Conservation (phyloP, 495 filamentous ascomycete species). For the Aspergillus kassunensis region DNA sequence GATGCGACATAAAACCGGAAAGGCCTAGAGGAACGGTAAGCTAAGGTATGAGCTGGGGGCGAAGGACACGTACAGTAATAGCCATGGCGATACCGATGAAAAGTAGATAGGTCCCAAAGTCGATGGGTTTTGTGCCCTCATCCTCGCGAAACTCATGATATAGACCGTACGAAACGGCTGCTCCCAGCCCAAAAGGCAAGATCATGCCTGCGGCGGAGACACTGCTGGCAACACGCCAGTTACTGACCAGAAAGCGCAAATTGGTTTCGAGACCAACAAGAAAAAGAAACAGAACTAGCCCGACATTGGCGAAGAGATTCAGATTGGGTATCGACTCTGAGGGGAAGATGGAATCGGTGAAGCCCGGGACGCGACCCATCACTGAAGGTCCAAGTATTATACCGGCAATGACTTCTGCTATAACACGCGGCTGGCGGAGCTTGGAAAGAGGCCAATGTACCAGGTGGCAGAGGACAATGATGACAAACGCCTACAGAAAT, state of each 20-base stretch:
- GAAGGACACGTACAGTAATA: slow-evolving; percentile 60
- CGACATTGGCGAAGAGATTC: slow-evolving; percentile 82
- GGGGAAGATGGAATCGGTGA: slow-evolving; percentile 75
- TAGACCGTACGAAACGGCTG: slow-evolving; percentile 80
- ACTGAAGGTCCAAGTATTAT: slow-evolving; percentile 87
- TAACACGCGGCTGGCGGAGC: slow-evolving; percentile 86
- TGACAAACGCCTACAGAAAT: slow-evolving; percentile 67
- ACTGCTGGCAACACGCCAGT: slow-evolving; percentile 80
- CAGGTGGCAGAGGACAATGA: slow-evolving; percentile 83
- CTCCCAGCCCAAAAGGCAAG: slow-evolving; percentile 66
- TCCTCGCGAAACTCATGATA: slow-evolving; percentile 75
- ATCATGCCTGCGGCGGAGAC: slow-evolving; percentile 85
- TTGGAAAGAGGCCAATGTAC: slow-evolving; percentile 82
- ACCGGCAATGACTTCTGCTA: slow-evolving; percentile 92
- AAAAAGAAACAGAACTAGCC: slow-evolving; percentile 88
- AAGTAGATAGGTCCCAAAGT: slow-evolving; percentile 79
- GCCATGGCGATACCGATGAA: slow-evolving; percentile 94
- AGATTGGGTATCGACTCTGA: slow-evolving; percentile 67
- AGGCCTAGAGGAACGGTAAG: slow-evolving; percentile 52
- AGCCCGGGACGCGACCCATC: slow-evolving; percentile 78
- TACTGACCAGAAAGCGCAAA: slow-evolving; percentile 73
- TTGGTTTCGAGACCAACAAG: slow-evolving; percentile 91
- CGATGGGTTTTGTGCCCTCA: slow-evolving; percentile 54
- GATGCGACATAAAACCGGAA: slow-evolving; percentile 93
- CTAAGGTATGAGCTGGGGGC: not conserved